phyloP scores from a whole-genome alignment of 2,329 filamentous ascomycete genomes.

The Ophiognomonia clavigignenti-juglandacearum region DNA sequence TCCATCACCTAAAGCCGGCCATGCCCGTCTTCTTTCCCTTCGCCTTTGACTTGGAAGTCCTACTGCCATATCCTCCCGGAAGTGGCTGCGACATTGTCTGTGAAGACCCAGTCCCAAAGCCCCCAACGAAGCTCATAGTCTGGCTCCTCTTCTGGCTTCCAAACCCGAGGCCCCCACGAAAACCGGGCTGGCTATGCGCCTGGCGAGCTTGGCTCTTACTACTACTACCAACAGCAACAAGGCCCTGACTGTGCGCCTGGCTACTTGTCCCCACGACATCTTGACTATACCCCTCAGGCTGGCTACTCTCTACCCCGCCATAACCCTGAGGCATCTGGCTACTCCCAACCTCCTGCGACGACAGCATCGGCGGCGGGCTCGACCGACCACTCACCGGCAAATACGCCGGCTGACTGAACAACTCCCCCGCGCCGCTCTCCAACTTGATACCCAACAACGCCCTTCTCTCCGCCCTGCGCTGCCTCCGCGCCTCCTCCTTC shows the following conservation, averaged over 20 bases:
- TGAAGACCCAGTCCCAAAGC: conserved; percentile 8
- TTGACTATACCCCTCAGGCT: too few species aligned
- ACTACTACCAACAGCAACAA: too few species aligned
- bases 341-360: conserved; percentile 4
- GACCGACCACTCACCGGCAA: conserved; percentile 5
- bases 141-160: conserved; percentile 2
- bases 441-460: conserved; percentile 16
- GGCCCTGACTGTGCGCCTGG: conserved; percentile 6
- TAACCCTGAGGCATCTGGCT: too few species aligned
- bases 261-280: too few species aligned
- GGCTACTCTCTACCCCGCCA: too few species aligned
- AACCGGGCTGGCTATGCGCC: conserved; percentile 2
- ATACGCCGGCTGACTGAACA: conserved; percentile 5
- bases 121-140: conserved; percentile 6
- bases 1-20: conserved; percentile 33
- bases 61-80: conserved; percentile 40
- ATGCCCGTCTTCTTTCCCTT: conserved; percentile 35
- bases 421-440: conserved; percentile 17
- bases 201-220: too few species aligned
- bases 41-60: conserved; percentile 33
- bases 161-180: background rate
- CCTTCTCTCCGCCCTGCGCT: conserved; percentile 23
- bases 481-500: conserved; percentile 22
- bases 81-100: conserved; percentile 41
- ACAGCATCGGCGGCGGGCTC: conserved; percentile 10